Base-by-base conservation (phyloP, 208 protist genomes). In the Acanthamoeba polyphaga region DNA sequence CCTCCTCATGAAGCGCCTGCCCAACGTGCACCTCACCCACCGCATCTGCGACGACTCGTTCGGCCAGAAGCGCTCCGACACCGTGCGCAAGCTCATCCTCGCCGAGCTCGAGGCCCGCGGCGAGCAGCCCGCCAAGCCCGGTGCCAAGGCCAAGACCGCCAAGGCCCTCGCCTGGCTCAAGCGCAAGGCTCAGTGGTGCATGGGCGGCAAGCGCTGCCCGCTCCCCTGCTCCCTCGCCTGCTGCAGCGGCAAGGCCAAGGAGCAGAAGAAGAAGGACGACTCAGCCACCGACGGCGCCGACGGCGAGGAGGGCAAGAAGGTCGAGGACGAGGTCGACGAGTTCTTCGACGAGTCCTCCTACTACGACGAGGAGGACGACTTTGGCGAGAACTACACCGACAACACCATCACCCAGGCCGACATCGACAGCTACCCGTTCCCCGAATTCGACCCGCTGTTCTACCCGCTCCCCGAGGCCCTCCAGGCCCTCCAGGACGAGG, bases 31-130 rank as follows among this genome's bases (percentile, higher is more conserved):
- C 7, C 58, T 89, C 55, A 89, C 82, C 49, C 82, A 89, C 82
- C 51, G 82, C 55, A 89, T 89, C 22, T 89, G 82, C 58, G 82
- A 89, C 82, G 82, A 89, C 82, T 89, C 82, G n/a, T 89, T 89
- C 58, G 82, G 82, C 32, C 82, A 89, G 82, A 64, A 58, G 58
- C 24, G 82, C 13, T 58, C 82, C 58, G 82, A 58, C 58, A 70
- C 82, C 82, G 58, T 89, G 29, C 51, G 82, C 51, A 32, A 89
- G 82, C 17, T 51, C 29, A 29, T 89, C 55, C 43, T 89, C 49
- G 58, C 51, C n/a, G 82, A 89, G 58, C 51, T 70, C 55, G 82
- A 89, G 82, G 82, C 51, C 17, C 24, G 58, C n/a, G 82, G 82
- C 51, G 82, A 89, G 58, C n/a, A 66, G 51, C 58, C 51, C 17